Conservation (phyloP, 169 alveolate genomes). For the Cryptosporidium ryanae region DNA sequence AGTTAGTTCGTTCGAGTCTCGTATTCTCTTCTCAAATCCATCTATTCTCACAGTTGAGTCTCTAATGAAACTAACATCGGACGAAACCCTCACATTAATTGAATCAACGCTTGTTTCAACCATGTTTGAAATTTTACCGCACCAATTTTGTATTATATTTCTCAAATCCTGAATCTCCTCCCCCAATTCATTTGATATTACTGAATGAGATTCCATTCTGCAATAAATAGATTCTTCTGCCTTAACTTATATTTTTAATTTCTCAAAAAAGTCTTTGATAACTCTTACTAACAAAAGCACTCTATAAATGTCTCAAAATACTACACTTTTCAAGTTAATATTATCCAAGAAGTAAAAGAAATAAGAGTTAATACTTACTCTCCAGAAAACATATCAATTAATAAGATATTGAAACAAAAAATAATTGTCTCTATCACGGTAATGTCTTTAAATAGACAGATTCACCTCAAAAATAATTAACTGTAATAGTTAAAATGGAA, state of each 20-base stretch:
- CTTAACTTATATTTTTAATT: background rate
- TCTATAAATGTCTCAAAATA: background rate
- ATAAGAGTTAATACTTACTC: too few relatives aligned
- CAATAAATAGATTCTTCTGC: background rate
- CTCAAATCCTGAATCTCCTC: slow-evolving; percentile 42
- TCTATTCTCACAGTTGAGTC: slow-evolving; percentile 55
- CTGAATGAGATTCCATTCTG: slow-evolving; percentile 41
- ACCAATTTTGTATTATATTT: slow-evolving; percentile 52
- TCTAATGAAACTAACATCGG: slow-evolving; percentile 36
- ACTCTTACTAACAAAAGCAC: too few relatives aligned
- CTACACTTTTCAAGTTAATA: too few relatives aligned
- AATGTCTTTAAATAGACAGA: too few relatives aligned
- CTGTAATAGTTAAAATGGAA: too few relatives aligned
- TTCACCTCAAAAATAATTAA: too few relatives aligned
- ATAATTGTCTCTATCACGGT: too few relatives aligned
- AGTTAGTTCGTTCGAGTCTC: slow-evolving; percentile 57
- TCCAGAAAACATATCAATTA: too few relatives aligned
- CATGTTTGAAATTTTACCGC: slow-evolving; percentile 27
- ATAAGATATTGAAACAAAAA: too few relatives aligned
- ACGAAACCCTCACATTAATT: slow-evolving; percentile 15
- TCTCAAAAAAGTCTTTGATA: too few relatives aligned
- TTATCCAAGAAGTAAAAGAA: too few relatives aligned
- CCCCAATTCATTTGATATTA: slow-evolving; percentile 37
- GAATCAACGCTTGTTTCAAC: slow-evolving; percentile 19
- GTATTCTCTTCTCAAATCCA: slow-evolving; percentile 59